Evolutionary conservation across 1,139 yeast genomes (phyloP), one percentile per base, ranked within the genome.

Genomic region (Saccharomyces hybrid): DNA sequence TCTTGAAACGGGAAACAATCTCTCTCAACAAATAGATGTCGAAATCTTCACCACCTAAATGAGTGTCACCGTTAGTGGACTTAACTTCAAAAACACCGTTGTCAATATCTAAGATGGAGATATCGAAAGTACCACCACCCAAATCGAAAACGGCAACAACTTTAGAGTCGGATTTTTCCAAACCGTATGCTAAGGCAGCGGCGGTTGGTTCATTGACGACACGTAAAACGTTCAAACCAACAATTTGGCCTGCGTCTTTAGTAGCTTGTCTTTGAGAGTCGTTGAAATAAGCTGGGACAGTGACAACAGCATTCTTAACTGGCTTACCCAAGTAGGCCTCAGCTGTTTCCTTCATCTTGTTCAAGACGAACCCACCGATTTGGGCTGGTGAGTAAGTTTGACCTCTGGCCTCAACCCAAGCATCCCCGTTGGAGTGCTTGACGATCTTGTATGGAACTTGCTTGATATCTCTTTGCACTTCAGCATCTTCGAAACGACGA

Each of bases 221-320:
- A 80, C 97, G 87, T 71, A 89, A 81, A 58, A 89, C 93, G 68
- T 86, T 88, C 68, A 89, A 81, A 65, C 97, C 97, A 52, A 96
- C 95, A 78, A 89, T 89, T 57, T 88, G 82, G 78, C 96, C 97
- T 52, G 97, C 96, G 72, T 89, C 96, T 78, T 89, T 89, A 60
- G 96, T 88, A 61, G 97, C 97, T 75, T 89, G 96, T 79, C 97
- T 86, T 78, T 90, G 97, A 59, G 97, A 95, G 76, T 90, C 97
- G 73, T 89, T 90, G 78, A 90, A 90, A 76, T 90, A 90, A 54
- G 97, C 97, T 59, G 97, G 97, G 57, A 90, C 97, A 51, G 97
- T 90, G 61, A 90, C 96, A 62, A 90, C 97, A 47, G 97, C 97
- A 67, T 90, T 95, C 56, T 95, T 87, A 60, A 89, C 96, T 72